Evolutionary conservation across 768 basidiomycete species (phyloP).

Genomic region (Pulveroboletus ravenelii): DNA sequence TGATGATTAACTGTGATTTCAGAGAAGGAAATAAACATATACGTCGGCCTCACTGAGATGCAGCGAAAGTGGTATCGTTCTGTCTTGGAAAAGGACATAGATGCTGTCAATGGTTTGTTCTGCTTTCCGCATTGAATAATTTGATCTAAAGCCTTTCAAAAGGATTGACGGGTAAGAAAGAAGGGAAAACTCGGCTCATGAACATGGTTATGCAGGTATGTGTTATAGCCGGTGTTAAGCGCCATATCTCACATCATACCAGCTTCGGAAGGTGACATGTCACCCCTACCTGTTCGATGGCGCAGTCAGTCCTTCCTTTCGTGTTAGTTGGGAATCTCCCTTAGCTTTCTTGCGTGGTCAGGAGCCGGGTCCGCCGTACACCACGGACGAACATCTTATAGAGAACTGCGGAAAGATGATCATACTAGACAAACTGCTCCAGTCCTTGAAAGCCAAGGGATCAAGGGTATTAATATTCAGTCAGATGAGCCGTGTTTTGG

Average conservation of each 20-base stretch:
- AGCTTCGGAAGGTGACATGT: slow-evolving; percentile 81
- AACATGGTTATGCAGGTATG: slow-evolving; percentile 99
- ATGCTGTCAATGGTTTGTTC: slow-evolving; percentile 85
- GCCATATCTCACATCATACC: not conserved
- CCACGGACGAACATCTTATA: slow-evolving; percentile 94
- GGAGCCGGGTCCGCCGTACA: slow-evolving; percentile 98
- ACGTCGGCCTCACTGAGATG: slow-evolving; percentile 95
- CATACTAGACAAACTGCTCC: slow-evolving; percentile 90
- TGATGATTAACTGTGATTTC: slow-evolving; percentile 2
- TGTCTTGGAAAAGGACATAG: slow-evolving; percentile 96
- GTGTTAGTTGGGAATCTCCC: not conserved
- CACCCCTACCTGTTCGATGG: slow-evolving; percentile 93
- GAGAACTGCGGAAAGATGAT: slow-evolving; percentile 97
- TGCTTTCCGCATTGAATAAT: not conserved
- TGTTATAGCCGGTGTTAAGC: not conserved
- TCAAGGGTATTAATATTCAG: slow-evolving; percentile 96
- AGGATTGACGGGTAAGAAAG: slow-evolving; percentile 95
- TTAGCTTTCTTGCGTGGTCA: slow-evolving; percentile 20
- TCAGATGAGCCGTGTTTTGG: slow-evolving; percentile 97
- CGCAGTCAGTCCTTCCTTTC: slow-evolving; percentile 47
- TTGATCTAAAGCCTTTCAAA: not conserved
- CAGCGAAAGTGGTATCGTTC: slow-evolving; percentile 97
- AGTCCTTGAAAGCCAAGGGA: slow-evolving; percentile 86
- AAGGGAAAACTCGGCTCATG: slow-evolving; percentile 95
- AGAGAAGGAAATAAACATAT: slow-evolving; percentile 99